phyloP scores from a whole-genome alignment of 495 filamentous ascomycete species.

The Trypethelium eluteriae region DNA sequence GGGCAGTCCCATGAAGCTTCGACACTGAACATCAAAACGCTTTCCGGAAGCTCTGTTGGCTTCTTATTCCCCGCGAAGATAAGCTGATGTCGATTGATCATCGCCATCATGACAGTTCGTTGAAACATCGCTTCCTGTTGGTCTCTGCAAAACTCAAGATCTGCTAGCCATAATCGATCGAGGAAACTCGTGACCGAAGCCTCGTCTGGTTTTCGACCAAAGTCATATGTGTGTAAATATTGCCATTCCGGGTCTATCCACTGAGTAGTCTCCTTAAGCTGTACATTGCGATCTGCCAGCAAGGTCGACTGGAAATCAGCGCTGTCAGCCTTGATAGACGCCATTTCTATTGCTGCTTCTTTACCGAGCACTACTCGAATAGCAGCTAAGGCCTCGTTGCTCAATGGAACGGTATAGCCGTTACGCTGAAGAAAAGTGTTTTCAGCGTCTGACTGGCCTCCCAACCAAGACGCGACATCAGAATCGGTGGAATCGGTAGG shows the following conservation, averaged over 20 bases:
- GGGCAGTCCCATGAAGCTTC: background rate
- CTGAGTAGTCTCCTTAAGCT: background rate
- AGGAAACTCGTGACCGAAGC: background rate
- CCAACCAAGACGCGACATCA: background rate
- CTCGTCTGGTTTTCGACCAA: background rate
- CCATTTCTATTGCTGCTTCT: slow-evolving; percentile 3
- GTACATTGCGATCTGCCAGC: background rate
- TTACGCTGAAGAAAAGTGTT: slow-evolving; percentile 5
- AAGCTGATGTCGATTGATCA: slow-evolving; percentile 8
- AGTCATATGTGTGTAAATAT: background rate
- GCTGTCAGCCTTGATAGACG: background rate
- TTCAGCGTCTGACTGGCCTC: background rate
- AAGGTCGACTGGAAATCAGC: background rate
- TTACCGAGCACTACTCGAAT: slow-evolving; percentile 5
- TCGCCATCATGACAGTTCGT: slow-evolving; percentile 7
- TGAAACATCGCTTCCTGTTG: slow-evolving; percentile 2
- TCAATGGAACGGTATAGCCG: slow-evolving; percentile 3
- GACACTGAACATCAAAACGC: slow-evolving; percentile 7
- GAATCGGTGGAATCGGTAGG: background rate
- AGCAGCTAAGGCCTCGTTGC: slow-evolving; percentile 5
- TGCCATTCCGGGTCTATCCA: background rate
- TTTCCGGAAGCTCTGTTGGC: background rate
- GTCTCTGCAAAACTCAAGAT: background rate
- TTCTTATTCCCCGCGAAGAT: background rate
- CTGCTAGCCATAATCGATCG: background rate